Conservation (phyloP, 2,329 filamentous ascomycete genomes). For the Talaromyces islandicus region DNA sequence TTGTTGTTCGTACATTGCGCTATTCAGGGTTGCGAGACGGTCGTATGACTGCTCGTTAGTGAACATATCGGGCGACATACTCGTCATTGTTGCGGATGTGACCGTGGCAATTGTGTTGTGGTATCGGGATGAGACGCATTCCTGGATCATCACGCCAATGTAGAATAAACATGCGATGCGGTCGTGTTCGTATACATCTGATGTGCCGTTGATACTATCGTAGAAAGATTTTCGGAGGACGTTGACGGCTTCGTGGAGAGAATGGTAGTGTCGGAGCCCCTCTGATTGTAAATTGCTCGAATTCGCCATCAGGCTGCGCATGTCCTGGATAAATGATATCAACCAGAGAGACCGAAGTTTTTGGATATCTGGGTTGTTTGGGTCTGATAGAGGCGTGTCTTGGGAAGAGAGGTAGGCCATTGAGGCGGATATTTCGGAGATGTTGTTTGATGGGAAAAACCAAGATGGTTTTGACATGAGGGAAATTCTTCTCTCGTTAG, state of each 20-base stretch:
- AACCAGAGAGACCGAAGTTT: slow-evolving; percentile 9
- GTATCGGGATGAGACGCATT: slow-evolving; percentile 2
- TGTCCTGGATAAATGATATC: slow-evolving; percentile 9
- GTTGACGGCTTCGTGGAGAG: slow-evolving; percentile 1
- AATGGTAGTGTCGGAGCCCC: slow-evolving; percentile 4
- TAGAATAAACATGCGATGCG: slow-evolving; percentile 7
- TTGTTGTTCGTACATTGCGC: slow-evolving; percentile 4
- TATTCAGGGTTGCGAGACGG: slow-evolving; percentile 5
- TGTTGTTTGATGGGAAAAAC: slow-evolving; percentile 9
- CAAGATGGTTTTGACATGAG: slow-evolving; percentile 9
- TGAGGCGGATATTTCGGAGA: slow-evolving; percentile 6
- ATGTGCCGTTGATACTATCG: not conserved
- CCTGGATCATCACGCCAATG: slow-evolving; percentile 9
- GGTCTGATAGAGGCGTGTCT: not conserved
- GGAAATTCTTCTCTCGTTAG: not conserved
- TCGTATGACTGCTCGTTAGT: slow-evolving; percentile 2
- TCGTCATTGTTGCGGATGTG: not conserved
- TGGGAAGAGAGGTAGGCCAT: slow-evolving; percentile 1
- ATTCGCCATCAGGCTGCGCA: slow-evolving; percentile 6
- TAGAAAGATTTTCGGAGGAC: slow-evolving; percentile 2
- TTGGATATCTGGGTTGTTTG: not conserved
- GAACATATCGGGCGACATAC: not conserved
- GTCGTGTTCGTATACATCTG: slow-evolving; percentile 4
- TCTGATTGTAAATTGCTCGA: slow-evolving; percentile 1
- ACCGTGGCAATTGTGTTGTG: not conserved